These are phyloP conservation scores for Phytophthora niederhauseri DNA, from an alignment of 352 stramenopile species.

Conservation along the genomic window DNA sequence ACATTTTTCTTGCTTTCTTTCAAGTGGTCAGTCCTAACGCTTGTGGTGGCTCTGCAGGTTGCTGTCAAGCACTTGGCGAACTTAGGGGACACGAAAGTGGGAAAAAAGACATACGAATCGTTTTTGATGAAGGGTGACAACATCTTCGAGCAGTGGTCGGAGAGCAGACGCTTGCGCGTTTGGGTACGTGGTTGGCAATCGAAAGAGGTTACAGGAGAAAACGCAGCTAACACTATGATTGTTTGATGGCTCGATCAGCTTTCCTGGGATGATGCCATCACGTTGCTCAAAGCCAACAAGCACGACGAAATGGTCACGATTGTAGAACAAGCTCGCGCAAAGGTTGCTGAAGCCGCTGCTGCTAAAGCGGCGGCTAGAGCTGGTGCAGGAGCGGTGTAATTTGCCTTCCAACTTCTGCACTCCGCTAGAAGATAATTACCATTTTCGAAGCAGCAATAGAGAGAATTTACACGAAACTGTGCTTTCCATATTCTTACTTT, in stretches of 20 bases:
- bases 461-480: no score
- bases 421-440: no score
- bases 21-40: no score
- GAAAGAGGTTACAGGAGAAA: not conserved
- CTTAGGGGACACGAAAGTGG: not conserved
- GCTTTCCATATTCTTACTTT: no score
- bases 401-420: no score
- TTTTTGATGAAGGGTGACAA: not conserved
- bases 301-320: not conserved
- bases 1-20: no score
- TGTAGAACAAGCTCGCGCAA: not conserved
- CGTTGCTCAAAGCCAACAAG: not conserved
- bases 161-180: not conserved
- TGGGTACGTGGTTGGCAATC: not conserved
- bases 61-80: rapidly evolving
- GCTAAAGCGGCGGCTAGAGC: no score
- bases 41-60: not conserved
- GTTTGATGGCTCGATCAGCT: not conserved
- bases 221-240: not conserved
- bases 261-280: not conserved
- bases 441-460: no score
- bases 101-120: not conserved
- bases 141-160: not conserved
- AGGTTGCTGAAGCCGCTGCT: not conserved
- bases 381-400: no score